Base-by-base conservation (phyloP, 2,329 filamentous ascomycete genomes). In the Aspergillus felis region DNA sequence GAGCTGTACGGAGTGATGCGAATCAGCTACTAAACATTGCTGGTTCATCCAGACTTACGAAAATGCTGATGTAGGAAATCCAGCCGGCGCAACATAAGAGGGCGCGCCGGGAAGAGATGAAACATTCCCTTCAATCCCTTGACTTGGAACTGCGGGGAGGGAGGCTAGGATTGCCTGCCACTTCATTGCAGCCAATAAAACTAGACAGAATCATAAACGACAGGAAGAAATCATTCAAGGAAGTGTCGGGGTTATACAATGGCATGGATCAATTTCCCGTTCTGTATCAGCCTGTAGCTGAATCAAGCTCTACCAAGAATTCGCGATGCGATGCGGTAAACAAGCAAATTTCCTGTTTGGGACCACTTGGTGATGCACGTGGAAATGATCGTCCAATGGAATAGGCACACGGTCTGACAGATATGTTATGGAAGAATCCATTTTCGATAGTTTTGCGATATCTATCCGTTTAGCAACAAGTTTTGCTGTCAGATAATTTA, bases 1-100 rank as follows among this genome's bases (percentile, higher is more conserved):
- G 67, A 68, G n/a, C 68, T 71, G 44, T 42, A n/a, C 9, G n/a
- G 7, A 29, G 32, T 35, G 32, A 17, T 28, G 32, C 32, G 7
- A 28, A 14, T 25, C 20, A 57, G 42, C 14, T 9, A 41, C 8
- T 46, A n/a, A 17, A 24, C 24, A 20, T 5, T 17, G 24, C 24
- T 25, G 24, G 24, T 25, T 20, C 27, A 50, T 12, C 7, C 28
- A 49, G 20, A 62, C 61, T 54, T 74, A 81, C 28, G 77, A 74
- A 64, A 82, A 83, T 8, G 76, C 77, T 4, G 76, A 75, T 0
- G 80, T 82, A 5, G 81, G 81, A 57, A 83, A 83, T 3, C 76
- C 79, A 9, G 76, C 70, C 0, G 78, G 74, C 17, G 66, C 68
- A n/a, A 65, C 60, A 54, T 62, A 70, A 4, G 61, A 66, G 4